phyloP scores from a whole-genome alignment of 108 stramenopile genomes.

The Fistulifera pelliculosa region DNA sequence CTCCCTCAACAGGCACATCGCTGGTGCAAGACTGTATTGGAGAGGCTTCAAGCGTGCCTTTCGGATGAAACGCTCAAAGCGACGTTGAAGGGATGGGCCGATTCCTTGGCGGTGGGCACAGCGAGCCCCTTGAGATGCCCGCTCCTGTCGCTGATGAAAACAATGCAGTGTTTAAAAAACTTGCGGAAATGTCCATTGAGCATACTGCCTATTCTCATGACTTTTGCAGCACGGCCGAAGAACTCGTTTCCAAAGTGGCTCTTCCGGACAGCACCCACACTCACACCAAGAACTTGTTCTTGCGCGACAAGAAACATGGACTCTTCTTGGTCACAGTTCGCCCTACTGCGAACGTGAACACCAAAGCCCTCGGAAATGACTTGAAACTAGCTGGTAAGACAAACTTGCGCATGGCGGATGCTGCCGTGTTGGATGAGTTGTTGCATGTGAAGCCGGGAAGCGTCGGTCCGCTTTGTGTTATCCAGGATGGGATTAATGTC shows the following conservation, averaged over 20 bases:
- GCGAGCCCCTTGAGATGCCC: slow-evolving; percentile 1
- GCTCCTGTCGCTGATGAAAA: slow-evolving; percentile 22
- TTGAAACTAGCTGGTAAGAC: slow-evolving; percentile 82
- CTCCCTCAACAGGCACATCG: slow-evolving; percentile 11
- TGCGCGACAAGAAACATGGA: slow-evolving; percentile 89
- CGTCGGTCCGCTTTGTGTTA: slow-evolving; percentile 78
- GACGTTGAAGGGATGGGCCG: neutral
- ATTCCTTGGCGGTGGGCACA: neutral
- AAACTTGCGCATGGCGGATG: slow-evolving; percentile 87
- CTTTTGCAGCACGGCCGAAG: slow-evolving; percentile 60
- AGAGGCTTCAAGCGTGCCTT: neutral
- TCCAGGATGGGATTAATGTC: slow-evolving; percentile 15
- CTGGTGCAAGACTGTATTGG: slow-evolving; percentile 11
- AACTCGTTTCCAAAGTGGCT: slow-evolving; percentile 66
- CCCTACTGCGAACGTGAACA: slow-evolving; percentile 41
- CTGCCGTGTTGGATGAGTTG: slow-evolving; percentile 41
- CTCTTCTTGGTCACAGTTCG: slow-evolving; percentile 53
- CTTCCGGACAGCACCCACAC: slow-evolving; percentile 45
- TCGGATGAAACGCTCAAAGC: neutral
- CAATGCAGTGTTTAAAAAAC: slow-evolving; percentile 56
- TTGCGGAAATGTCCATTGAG: slow-evolving; percentile 39
- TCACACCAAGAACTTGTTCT: slow-evolving; percentile 87
- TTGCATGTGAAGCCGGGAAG: slow-evolving; percentile 78
- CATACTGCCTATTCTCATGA: slow-evolving; percentile 54
- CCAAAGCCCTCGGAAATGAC: slow-evolving; percentile 68